Evolutionary conservation across 116 monocot species (phyloP).

Genomic region (Dioscorea cayenensis): DNA sequence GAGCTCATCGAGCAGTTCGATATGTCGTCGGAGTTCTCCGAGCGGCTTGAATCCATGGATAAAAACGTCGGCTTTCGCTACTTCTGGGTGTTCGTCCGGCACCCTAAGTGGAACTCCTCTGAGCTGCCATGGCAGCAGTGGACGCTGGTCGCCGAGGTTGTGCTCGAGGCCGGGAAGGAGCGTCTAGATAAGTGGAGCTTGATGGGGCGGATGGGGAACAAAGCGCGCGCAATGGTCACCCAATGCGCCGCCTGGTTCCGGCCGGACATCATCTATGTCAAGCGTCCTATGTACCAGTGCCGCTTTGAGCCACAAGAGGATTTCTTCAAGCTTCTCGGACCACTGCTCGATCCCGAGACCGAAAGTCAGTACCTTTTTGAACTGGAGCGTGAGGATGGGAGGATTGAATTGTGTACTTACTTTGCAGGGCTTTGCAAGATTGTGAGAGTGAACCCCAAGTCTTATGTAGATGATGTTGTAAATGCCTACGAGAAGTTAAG

Average conservation of each 20-base stretch:
- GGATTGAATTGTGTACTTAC: slow-evolving; percentile 50
- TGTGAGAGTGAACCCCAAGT: slow-evolving; percentile 57
- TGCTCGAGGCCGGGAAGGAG: slow-evolving; percentile 48
- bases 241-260: slow-evolving; percentile 94
- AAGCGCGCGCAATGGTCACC: slow-evolving; percentile 44
- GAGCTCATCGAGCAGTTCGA: slow-evolving; percentile 85
- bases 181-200: slow-evolving; percentile 86
- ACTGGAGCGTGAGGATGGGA: slow-evolving; percentile 29
- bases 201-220: slow-evolving; percentile 81
- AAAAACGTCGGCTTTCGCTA: slow-evolving; percentile 38
- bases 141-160: slow-evolving; percentile 84
- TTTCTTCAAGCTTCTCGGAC: slow-evolving; percentile 62
- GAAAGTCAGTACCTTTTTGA: slow-evolving; percentile 58
- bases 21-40: slow-evolving; percentile 56
- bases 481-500: slow-evolving; percentile 78
- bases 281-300: slow-evolving; percentile 83
- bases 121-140: slow-evolving; percentile 88
- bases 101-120: slow-evolving; percentile 63
- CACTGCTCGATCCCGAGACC: slow-evolving; percentile 71
- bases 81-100: slow-evolving; percentile 94
- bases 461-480: slow-evolving; percentile 96
- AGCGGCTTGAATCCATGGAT: slow-evolving; percentile 32
- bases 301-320: slow-evolving; percentile 89
- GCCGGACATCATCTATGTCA: slow-evolving; percentile 90
- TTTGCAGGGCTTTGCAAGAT: slow-evolving; percentile 84